Percentiles rank a stretch among this genome's conserved stretches.
Evolutionary conservation across 345 rosid species (phyloP).

Genomic region (Populus nigra): DNA sequence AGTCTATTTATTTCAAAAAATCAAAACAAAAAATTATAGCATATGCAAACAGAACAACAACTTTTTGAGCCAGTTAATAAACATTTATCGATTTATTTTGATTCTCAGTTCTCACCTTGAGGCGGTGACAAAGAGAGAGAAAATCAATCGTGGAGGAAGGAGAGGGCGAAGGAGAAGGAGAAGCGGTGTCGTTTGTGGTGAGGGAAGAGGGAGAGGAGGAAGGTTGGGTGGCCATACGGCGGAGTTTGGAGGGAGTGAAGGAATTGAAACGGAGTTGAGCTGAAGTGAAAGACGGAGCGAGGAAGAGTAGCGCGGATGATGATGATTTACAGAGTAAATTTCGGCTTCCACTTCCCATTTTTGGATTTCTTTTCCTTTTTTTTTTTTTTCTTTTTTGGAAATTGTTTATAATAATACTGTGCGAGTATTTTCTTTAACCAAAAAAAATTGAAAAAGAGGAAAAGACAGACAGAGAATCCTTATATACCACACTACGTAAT

Average conservation of each 20-base stretch:
- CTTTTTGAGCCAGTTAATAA: not conserved
- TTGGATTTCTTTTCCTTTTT: not conserved
- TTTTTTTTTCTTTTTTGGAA: not conserved
- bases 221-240: conserved; percentile 44
- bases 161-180: conserved; percentile 28
- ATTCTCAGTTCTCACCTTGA: conserved; percentile 50
- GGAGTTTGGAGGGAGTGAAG: conserved; percentile 30
- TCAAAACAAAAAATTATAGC: not conserved
- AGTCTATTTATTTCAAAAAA: conserved; percentile 41
- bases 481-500: too few relatives aligned
- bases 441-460: too few relatives aligned
- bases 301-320: conserved; percentile 42
- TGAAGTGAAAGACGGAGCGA: conserved; percentile 42
- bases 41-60: not conserved
- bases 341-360: conserved; percentile 53
- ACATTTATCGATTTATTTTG: not conserved
- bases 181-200: conserved; percentile 10
- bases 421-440: too few relatives aligned
- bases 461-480: too few relatives aligned
- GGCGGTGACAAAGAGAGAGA: conserved; percentile 86
- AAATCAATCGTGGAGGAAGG: conserved; percentile 77
- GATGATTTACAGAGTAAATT: conserved; percentile 42
- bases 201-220: conserved; percentile 41
- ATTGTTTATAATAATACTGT: too few relatives aligned
- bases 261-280: conserved; percentile 39